These are phyloP conservation scores for Euphorbia tirucalli DNA, from an alignment of 345 rosid species.

Conservation along the genomic window DNA sequence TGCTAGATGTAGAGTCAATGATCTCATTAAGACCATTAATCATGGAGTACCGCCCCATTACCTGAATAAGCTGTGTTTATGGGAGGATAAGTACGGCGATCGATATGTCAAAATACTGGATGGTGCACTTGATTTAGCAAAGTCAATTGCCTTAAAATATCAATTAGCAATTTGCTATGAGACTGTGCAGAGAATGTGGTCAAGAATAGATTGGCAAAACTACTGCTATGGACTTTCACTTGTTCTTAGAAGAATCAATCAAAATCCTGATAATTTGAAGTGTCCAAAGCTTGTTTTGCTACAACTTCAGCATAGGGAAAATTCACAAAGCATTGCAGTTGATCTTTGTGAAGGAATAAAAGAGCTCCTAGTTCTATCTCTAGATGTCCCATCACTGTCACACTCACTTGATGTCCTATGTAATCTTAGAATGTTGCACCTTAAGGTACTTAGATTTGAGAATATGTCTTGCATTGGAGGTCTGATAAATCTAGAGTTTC, in stretches of 20 bases:
- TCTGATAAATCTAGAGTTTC: background rate
- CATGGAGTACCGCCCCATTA: too few relatives aligned
- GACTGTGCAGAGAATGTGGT: background rate
- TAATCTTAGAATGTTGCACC: background rate
- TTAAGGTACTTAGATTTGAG: background rate
- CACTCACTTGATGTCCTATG: background rate
- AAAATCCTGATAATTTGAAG: background rate
- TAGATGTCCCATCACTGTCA: background rate
- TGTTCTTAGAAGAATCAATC: background rate
- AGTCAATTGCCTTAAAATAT: background rate
- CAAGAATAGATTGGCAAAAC: background rate
- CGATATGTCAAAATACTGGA: background rate
- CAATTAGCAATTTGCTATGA: background rate
- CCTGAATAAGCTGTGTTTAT: too few relatives aligned
- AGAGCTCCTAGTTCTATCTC: background rate
- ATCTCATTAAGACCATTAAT: too few relatives aligned
- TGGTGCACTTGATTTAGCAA: background rate
- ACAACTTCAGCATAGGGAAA: background rate
- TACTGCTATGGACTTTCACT: background rate
- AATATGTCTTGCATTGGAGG: background rate
- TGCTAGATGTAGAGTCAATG: background rate
- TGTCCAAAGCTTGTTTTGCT: background rate
- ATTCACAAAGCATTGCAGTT: background rate
- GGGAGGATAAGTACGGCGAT: too few relatives aligned
- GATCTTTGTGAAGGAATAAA: background rate